Evolutionary conservation across 768 basidiomycete species (phyloP).

Genomic region (Hirschioporus abietinus): DNA sequence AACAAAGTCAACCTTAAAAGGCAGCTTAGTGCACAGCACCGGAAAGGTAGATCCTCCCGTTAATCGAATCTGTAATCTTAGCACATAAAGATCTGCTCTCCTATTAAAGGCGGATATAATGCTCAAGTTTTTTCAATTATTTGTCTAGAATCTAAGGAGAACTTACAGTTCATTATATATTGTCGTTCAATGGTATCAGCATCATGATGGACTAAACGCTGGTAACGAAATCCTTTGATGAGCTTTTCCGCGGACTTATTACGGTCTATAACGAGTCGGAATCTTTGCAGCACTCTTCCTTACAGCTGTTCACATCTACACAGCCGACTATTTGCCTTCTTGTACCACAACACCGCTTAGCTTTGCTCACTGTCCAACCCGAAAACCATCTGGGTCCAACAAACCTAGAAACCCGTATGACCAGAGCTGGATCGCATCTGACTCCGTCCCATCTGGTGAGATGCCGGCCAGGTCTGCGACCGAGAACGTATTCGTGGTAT

Average conservation of each 20-base stretch:
- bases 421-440: constrained; percentile 39
- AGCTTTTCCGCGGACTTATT: neutral
- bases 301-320: too few relatives aligned
- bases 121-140: neutral
- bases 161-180: too few relatives aligned
- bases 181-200: too few relatives aligned
- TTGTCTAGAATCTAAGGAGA: too few relatives aligned
- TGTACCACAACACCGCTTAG: neutral
- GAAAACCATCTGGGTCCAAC: constrained; percentile 22
- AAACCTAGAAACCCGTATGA: constrained; percentile 38
- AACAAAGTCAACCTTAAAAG: neutral
- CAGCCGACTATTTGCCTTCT: neutral
- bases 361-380: neutral
- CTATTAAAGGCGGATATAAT: neutral
- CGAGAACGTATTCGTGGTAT: constrained; percentile 29
- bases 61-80: neutral
- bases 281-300: too few relatives aligned
- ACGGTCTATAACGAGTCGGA: neutral
- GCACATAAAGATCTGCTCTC: neutral
- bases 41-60: neutral
- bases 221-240: too few relatives aligned
- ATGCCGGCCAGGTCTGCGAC: constrained; percentile 35
- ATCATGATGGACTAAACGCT: too few relatives aligned
- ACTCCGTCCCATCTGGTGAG: constrained; percentile 35
- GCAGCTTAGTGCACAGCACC: neutral